Evolutionary conservation across 1,284 basidiomycete species (phyloP), one percentile per base, ranked within the genome.

Genomic region (Heimioporus retisporus): DNA sequence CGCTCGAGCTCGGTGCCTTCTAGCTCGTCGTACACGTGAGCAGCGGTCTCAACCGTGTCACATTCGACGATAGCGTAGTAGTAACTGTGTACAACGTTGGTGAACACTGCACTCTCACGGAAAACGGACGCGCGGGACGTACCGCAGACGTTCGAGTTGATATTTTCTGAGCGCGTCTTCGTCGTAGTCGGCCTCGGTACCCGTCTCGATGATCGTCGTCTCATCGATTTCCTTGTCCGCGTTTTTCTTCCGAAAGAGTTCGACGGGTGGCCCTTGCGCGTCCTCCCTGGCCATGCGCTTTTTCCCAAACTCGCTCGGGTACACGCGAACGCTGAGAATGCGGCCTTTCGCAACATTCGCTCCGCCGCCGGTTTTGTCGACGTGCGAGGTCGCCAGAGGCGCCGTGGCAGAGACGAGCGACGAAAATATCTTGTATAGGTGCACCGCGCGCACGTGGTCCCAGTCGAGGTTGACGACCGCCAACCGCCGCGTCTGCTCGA

Each of bases 391-490:
- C 4, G 76, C 69, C 3, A 81, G 73, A 15, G 81, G 72, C 23
- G 75, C 65, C 6, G 81, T 73, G 18, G 84, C 86, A 18, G 85
- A 91, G 23, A 98, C 86, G 61, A 97, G 88, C 6, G 96, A 98
- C 46, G 95, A 91, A 80, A 96, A 96, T 54, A 99, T 94, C 80
- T 95, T 96, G 88, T 90, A 98, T 31, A 99, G 83, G 79, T 99
- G 97, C 46, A 84, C 84, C 2, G 97, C 96, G 59, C 94, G 93
- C 64, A 99, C 90, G 81, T 99, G 90, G 80, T 99, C 98, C 98
- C 98, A 99, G 81, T 99, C 98, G 67, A 99, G 88, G 78, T 99
- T 99, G 72, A 99, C 97, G 40, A 94, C 90, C 0, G 97, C 98
- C 10, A 99, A 81, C 18, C 97, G 88, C 57, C 84, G 86, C 2